Conservation (phyloP, 495 filamentous ascomycete genomes). For the Xylaria nigripes region DNA sequence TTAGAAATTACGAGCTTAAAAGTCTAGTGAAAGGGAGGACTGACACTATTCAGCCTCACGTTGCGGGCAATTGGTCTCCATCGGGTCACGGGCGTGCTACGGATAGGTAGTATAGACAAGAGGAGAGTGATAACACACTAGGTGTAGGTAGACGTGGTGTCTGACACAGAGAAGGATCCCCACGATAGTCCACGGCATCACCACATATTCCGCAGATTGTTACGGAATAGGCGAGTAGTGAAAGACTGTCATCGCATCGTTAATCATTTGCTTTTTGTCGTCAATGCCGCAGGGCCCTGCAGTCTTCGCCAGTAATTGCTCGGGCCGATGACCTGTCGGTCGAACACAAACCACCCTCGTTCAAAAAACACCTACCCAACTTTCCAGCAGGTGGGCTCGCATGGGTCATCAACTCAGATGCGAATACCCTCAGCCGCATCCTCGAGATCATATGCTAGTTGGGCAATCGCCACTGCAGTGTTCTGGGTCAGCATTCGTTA, state of each 20-base stretch:
- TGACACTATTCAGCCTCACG: no score
- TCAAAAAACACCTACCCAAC: slow-evolving; percentile 41
- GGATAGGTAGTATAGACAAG: no score
- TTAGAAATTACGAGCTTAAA: no score
- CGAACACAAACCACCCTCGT: slow-evolving; percentile 47
- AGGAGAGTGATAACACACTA: no score
- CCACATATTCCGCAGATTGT: not conserved
- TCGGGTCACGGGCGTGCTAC: no score
- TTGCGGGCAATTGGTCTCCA: no score
- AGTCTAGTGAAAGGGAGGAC: no score
- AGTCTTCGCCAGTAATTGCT: slow-evolving; percentile 34
- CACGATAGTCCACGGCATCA: no score
- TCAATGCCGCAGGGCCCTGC: slow-evolving; percentile 11
- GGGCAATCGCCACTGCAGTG: not conserved
- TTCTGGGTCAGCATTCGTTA: not conserved
- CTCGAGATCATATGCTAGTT: slow-evolving; percentile 37
- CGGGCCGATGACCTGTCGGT: slow-evolving; percentile 31
- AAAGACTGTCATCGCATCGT: not conserved
- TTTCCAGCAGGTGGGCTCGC: slow-evolving; percentile 35
- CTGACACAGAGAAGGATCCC: no score
- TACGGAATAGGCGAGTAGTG: not conserved
- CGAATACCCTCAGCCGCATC: slow-evolving; percentile 37
- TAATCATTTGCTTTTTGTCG: not conserved
- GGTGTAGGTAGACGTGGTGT: no score
- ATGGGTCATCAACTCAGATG: slow-evolving; percentile 32